Evolutionary conservation across 805 yeast genomes (phyloP).

Genomic region (Schwanniomyces vanrijiae): DNA sequence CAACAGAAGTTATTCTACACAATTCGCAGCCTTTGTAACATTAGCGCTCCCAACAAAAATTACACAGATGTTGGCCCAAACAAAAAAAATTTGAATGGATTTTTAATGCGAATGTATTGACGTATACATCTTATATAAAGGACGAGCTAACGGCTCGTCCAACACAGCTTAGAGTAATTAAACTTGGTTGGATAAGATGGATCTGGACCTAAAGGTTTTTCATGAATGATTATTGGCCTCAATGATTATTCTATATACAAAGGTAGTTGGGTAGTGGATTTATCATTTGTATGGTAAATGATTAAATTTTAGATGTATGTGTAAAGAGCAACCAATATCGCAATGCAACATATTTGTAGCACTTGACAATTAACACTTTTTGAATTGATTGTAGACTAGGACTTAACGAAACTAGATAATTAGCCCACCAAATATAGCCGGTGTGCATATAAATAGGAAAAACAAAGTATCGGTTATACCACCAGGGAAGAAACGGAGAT

Average conservation of each 20-base stretch:
- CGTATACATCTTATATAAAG: conserved; percentile 3
- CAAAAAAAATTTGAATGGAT: conserved; percentile 2
- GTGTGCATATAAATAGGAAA: background rate
- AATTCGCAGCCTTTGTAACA: conserved; percentile 2
- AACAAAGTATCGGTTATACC: background rate
- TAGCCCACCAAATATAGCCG: background rate
- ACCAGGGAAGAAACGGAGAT: background rate
- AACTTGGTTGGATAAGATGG: background rate
- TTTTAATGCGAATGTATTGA: conserved; percentile 5
- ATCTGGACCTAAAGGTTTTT: background rate
- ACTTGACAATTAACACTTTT: background rate
- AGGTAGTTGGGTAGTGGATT: too few relatives aligned
- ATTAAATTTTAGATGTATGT: too few relatives aligned
- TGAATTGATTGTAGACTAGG: background rate
- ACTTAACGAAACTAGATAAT: background rate
- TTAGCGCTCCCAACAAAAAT: conserved; percentile 7
- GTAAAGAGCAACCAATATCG: too few relatives aligned
- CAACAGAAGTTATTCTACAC: background rate
- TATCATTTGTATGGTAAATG: too few relatives aligned
- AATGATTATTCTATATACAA: background rate
- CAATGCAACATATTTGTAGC: background rate
- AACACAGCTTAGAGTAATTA: background rate
- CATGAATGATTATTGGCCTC: background rate
- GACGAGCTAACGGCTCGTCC: background rate
- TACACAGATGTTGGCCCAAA: conserved; percentile 7